Evolutionary conservation across 345 rosid genomes (phyloP), one percentile per base, ranked within the genome.

Genomic region (Adansonia digitata): DNA sequence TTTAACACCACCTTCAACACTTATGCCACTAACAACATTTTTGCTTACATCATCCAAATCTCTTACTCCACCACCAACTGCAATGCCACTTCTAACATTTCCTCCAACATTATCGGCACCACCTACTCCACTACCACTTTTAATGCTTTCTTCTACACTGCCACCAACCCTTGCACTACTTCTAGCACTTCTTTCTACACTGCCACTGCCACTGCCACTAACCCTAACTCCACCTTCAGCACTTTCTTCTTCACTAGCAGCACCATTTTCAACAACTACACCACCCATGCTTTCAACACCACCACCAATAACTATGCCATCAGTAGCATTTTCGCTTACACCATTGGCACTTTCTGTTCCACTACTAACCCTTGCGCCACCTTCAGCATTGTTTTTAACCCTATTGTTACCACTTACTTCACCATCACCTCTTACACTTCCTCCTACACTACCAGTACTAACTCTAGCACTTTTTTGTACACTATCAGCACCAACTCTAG

Each of bases 401-500:
- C n/a, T n/a, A n/a, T n/a, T n/a, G n/a, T 26, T 53, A 0, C 63
- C 34, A 0, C 57, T 72, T 3, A 15, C 7, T 4, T 18, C 59
- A 0, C 15, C 60, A 1, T 0, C 65, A 5, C 14, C 75, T 2
- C 51, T 39, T 0, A 4, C 61, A 11, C 20, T 15, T 0, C 5
- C 49, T 1, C 3, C 74, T 0, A 2, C 51, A 0, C 48, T 43
- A 2, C n/a, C n/a, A n/a, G n/a, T n/a, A 0, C 79, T 75, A 10
- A 11, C 70, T 0, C 61, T 59, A 2, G 13, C 71, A 0, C 65
- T 72, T 7, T 39, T 74, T 15, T 34, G 71, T 2, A 31, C 75
- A 5, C 77, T 81, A 0, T n/a, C n/a, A n/a, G n/a, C 76, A 2
- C 78, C 78, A 1, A 2, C 45, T 59, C 57, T 72, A 0, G 31